Evolutionary conservation across 768 basidiomycete genomes (phyloP).

Genomic region (Russula compacta): DNA sequence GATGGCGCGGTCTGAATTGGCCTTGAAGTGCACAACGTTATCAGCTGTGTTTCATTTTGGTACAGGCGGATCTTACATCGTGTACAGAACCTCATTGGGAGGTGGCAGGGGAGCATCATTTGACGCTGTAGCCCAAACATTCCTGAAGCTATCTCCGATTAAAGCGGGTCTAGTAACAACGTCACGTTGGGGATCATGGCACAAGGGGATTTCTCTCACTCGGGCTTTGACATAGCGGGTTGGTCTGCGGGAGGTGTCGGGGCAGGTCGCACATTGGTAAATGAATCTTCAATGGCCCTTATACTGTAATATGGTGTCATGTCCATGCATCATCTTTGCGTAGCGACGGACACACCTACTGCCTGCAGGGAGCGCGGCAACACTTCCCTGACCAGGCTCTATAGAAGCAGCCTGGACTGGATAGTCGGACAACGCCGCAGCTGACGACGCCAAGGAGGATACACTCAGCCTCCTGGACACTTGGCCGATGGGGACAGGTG

Average conservation of each 20-base stretch:
- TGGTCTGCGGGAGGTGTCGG: neutral
- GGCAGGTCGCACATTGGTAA: no score
- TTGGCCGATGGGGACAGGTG: conserved; percentile 10
- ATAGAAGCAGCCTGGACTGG: neutral
- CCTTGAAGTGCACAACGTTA: neutral
- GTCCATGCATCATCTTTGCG: neutral
- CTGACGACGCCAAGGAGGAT: conserved; percentile 14
- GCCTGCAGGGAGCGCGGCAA: neutral
- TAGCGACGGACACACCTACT: neutral
- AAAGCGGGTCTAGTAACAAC: neutral
- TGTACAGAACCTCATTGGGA: conserved; percentile 2
- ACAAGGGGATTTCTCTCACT: neutral
- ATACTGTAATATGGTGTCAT: neutral
- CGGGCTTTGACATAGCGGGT: neutral
- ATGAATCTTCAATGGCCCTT: no score
- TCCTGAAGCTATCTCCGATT: neutral
- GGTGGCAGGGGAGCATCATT: conserved; percentile 15
- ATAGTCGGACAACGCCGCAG: neutral
- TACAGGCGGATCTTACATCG: conserved; percentile 4
- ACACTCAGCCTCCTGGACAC: conserved; percentile 13
- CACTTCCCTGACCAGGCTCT: conserved; percentile 6
- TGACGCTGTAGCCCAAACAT: conserved; percentile 4
- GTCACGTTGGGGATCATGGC: neutral
- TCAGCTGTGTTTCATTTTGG: neutral
- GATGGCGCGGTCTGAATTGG: conserved; percentile 16